phyloP scores from a whole-genome alignment of 805 yeast genomes.

The Zygosaccharomyces gambellarensis region DNA sequence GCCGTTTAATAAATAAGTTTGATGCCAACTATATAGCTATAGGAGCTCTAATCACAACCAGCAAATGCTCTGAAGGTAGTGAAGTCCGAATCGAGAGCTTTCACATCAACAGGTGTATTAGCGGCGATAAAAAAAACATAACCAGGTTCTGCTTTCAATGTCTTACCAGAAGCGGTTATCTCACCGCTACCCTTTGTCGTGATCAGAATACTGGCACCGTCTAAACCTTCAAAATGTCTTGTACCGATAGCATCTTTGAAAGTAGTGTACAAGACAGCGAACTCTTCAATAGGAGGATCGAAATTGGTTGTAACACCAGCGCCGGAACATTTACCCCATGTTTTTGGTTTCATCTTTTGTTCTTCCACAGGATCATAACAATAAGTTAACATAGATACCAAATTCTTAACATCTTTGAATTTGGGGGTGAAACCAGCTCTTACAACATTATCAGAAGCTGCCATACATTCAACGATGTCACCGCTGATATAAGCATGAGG shows the following conservation, averaged over 20 bases:
- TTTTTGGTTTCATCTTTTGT: constrained; percentile 76
- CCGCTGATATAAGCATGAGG: constrained; percentile 98
- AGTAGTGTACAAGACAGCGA: constrained; percentile 82
- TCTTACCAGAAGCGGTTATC: constrained; percentile 40
- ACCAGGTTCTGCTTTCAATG: constrained; percentile 58
- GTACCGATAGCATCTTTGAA: constrained; percentile 44
- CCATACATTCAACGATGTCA: constrained; percentile 99
- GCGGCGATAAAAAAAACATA: constrained; percentile 84
- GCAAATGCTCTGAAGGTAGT: constrained; percentile 89
- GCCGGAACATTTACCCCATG: constrained; percentile 51
- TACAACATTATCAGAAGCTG: constrained; percentile 96
- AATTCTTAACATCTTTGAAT: constrained; percentile 87
- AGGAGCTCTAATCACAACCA: constrained; percentile 45
- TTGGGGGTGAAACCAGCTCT: constrained; percentile 99
- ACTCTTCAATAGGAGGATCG: constrained; percentile 97
- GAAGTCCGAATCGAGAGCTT: constrained; percentile 49
- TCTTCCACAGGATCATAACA: constrained; percentile 83
- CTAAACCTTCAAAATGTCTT: constrained; percentile 55
- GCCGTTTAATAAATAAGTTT: constrained; percentile 1
- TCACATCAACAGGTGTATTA: constrained; percentile 56
- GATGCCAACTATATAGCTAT: background rate
- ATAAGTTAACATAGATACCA: constrained; percentile 89
- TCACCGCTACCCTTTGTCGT: constrained; percentile 77
- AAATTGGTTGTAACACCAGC: constrained; percentile 64
- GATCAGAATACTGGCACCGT: constrained; percentile 86